These are phyloP conservation scores for Perkinsus olseni DNA, from an alignment of 169 alveolate species.

Conservation along the genomic window DNA sequence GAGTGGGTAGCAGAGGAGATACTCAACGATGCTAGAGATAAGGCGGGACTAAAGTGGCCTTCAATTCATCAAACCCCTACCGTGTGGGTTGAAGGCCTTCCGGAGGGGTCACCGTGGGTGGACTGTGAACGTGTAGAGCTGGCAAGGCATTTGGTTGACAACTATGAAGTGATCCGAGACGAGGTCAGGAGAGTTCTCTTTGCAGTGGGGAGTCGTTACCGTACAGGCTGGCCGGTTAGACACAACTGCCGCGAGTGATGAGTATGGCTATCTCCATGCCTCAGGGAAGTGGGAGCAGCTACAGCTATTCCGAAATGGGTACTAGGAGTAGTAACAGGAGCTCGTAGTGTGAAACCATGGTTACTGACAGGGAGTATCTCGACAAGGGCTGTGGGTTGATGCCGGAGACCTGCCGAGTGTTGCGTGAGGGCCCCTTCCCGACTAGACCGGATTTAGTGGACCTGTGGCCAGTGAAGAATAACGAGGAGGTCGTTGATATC, in stretches of 20 bases:
- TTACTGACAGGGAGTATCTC: neutral
- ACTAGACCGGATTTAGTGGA: neutral
- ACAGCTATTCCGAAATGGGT: neutral
- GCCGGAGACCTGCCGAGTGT: neutral
- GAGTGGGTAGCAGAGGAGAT: neutral
- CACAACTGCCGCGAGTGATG: neutral
- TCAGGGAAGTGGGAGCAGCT: neutral
- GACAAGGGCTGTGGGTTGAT: neutral
- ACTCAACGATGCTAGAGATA: neutral
- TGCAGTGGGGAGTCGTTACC: neutral
- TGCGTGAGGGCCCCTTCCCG: neutral
- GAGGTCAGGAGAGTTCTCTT: neutral
- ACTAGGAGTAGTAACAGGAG: neutral
- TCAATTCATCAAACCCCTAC: neutral
- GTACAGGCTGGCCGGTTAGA: neutral
- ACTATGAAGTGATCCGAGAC: neutral
- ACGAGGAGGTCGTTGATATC: neutral
- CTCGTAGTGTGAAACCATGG: neutral
- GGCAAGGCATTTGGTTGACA: neutral
- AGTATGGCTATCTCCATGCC: neutral
- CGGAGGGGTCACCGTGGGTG: neutral
- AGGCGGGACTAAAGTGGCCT: neutral
- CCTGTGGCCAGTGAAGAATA: neutral
- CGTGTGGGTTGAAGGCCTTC: neutral
- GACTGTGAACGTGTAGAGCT: neutral